Evolutionary conservation across 441 rosid genomes (phyloP), one percentile per base, ranked within the genome.

Genomic region (Erodium texanum): DNA sequence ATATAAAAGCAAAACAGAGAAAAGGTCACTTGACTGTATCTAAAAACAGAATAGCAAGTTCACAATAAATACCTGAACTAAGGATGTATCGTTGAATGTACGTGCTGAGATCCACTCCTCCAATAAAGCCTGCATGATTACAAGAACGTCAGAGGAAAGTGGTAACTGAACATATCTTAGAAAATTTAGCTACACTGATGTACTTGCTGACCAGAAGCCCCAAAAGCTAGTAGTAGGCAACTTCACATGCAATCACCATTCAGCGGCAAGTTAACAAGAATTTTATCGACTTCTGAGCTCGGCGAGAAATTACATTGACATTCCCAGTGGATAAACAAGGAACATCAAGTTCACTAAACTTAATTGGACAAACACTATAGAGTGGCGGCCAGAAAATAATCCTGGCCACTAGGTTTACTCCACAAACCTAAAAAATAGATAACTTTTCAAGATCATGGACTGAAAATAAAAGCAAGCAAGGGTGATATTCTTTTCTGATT

Each of bases 61-160:
- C 59, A 65, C 22, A 48, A 59, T 5, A 24, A 65, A 45, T 79
- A 89, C 98, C 95, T 82, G 83, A 19, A 84, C 80, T 73, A 82
- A 83, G 79, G 77, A 77, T 71, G 86, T 85, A 69, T 86, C 89
- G 69, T 87, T 73, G 54, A 78, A 83, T 67, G 86, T 79, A 67
- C 84, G 89, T 11, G 90, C 79, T 65, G 88, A 78, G 77, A 88
- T 84, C 96, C 97, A 88, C 78, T 94, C 99, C 81, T 94, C 99
- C 45, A 94, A 80, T 80, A 92, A 83, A 66, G 98, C 95, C 98
- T 94, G 80, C 77, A 73, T 66, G 67, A 56, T 56, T 56, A 5
- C 24, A 56, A 56, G 16, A 56, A 20, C 11, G 62, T 56, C 23
- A n/a, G n/a, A 20, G 23, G 5, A 56, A 3, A 18, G 62, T 14